Base-by-base conservation (phyloP, 1,139 yeast species). In the Nadsonia starkeyi-henricii region DNA sequence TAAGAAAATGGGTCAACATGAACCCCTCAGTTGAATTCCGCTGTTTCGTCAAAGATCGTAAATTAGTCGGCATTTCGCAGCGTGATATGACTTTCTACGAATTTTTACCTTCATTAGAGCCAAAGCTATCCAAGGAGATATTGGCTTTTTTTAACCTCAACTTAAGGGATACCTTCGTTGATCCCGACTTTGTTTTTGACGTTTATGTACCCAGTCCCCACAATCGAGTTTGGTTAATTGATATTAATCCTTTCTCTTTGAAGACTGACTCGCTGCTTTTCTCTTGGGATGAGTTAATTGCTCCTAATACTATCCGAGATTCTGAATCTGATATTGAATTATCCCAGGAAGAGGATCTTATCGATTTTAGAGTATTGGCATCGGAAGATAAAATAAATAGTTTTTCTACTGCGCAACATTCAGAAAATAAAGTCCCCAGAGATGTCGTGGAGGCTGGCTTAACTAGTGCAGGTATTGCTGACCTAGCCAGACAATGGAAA, bases 1-100 rank as follows among this genome's bases (percentile, higher is more conserved):
- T 91, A 42, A 74, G 94, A 44, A 75, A 85, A 62, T 91, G 96
- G 97, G 71, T 75, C 43, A 75, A 74, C 45, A 67, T 89, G 41
- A 86, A 85, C 55, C 96, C 97, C 0, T 88, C 97, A 0, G 67
- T 86, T 54, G 98, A 91, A 63, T 91, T 91, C 60, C 71, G 98
- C 48, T 79, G 89, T 41, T 91, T 86, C 64, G 83, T 91, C 5
- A 71, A 73, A 50, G 74, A 79, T 50, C 67, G 79, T 2, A 63
- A 68, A 43, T 68, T 91, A 3, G 63, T 88, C 3, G 97, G 85
- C 0, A 75, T 83, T 2, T 74, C 89, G 0, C 98, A 91, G 62
- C 70, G 97, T 48, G 97, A 91, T 61, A 70, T 85, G 59, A 86
- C 88, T 62, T 81, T 77, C 60, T 91, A 86, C 59, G 80, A 77